Evolutionary conservation across 2,329 filamentous ascomycete species (phyloP).

Genomic region (Pseudogymnoascus sp.): DNA sequence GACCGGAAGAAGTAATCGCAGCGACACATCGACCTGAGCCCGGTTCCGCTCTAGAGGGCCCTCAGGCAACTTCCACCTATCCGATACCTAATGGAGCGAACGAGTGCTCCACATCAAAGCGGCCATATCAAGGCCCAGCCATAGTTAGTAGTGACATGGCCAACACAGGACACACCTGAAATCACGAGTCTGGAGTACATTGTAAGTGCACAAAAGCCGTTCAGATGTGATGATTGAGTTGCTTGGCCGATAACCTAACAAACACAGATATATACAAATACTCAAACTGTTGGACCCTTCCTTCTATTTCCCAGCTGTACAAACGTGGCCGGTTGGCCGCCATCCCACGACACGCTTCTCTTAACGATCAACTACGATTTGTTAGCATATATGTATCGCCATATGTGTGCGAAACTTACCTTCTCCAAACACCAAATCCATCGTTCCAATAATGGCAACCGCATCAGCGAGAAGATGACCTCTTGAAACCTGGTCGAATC

Average conservation of each 20-base stretch:
- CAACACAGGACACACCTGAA: background rate
- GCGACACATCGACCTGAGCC: background rate
- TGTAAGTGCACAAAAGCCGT: background rate
- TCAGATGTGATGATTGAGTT: background rate
- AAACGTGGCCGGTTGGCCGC: background rate
- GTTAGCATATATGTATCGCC: constrained; percentile 17
- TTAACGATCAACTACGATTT: constrained; percentile 42
- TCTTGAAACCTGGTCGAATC: constrained; percentile 87
- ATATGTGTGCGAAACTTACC: constrained; percentile 46
- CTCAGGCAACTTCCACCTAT: background rate
- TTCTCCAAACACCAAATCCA: constrained; percentile 59
- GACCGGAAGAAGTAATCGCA: background rate
- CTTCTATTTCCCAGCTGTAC: constrained; percentile 9
- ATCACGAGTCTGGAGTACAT: background rate
- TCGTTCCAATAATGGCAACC: constrained; percentile 86
- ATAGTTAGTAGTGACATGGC: constrained; percentile 7
- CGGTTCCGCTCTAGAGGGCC: background rate
- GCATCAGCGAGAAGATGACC: constrained; percentile 94
- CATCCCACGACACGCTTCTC: constrained; percentile 10
- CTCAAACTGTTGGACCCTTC: constrained; percentile 21
- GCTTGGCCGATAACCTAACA: constrained; percentile 20
- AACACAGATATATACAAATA: constrained; percentile 16
- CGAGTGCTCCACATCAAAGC: background rate
- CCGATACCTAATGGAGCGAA: background rate
- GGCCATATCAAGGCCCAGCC: background rate